Conservation (phyloP, 225 moss, liverwort and hornwort genomes). For the Marchantia paleacea region DNA sequence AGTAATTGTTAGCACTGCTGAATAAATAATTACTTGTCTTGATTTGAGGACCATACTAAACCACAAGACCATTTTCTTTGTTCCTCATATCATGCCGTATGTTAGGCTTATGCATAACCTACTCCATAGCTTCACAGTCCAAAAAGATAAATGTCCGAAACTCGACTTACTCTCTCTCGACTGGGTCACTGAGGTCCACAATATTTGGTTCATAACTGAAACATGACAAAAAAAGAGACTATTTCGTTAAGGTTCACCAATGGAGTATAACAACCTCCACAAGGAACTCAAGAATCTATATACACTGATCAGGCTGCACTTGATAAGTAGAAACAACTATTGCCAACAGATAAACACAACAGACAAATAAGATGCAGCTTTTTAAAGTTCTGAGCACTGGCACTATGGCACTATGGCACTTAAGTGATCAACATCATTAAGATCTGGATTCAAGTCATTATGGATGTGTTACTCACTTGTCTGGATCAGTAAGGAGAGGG, state of each 20-base stretch:
- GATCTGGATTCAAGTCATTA: too few relatives aligned
- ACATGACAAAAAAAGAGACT: background rate
- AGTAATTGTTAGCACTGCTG: background rate
- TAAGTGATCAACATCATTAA: background rate
- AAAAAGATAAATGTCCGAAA: background rate
- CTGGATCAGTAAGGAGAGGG: constrained; percentile 80
- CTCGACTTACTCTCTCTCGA: constrained; percentile 67
- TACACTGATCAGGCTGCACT: background rate
- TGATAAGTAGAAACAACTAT: background rate
- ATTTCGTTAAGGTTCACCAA: background rate
- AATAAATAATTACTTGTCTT: background rate
- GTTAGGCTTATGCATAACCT: background rate
- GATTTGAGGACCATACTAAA: too few relatives aligned
- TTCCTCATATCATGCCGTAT: too few relatives aligned
- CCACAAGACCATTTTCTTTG: too few relatives aligned
- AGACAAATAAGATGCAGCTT: background rate
- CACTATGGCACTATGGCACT: too few relatives aligned
- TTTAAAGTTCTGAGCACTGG: background rate
- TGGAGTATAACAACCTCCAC: background rate
- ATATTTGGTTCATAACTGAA: constrained; percentile 88
- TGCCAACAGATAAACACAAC: too few relatives aligned
- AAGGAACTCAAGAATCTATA: background rate
- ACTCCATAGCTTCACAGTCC: background rate
- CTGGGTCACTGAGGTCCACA: constrained; percentile 68
- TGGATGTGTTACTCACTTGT: constrained; percentile 31